These are phyloP conservation scores for Trichoderma asperelloides DNA, from an alignment of 495 filamentous ascomycete species.

Conservation along the genomic window DNA sequence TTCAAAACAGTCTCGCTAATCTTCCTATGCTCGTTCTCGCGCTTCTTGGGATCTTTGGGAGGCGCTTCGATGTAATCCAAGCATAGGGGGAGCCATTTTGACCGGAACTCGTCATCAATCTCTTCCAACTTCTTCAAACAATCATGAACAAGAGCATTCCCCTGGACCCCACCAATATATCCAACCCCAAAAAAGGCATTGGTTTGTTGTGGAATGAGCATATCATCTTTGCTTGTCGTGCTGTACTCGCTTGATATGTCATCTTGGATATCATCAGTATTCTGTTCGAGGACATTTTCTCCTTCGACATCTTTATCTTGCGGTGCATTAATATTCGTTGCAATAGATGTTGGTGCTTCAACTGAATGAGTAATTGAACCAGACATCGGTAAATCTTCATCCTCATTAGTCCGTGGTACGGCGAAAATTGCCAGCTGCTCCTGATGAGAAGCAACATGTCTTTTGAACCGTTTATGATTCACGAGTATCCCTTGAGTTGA, in stretches of 20 bases:
- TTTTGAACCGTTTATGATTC: constrained; percentile 12
- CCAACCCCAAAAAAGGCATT: too few relatives aligned
- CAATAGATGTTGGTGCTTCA: too few relatives aligned
- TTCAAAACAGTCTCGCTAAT: constrained; percentile 75
- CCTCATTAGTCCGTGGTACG: constrained; percentile 1
- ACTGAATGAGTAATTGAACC: too few relatives aligned
- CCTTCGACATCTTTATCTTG: too few relatives aligned
- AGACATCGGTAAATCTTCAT: background rate
- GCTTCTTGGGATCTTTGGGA: constrained; percentile 61
- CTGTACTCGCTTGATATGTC: too few relatives aligned
- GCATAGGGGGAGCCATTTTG: constrained; percentile 57
- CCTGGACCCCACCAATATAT: too few relatives aligned
- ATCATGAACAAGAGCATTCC: too few relatives aligned
- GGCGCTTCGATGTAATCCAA: constrained; percentile 53
- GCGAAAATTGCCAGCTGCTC: constrained; percentile 17
- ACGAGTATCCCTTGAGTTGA: background rate
- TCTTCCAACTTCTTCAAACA: constrained; percentile 27
- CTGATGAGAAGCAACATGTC: constrained; percentile 15
- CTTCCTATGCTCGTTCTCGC: constrained; percentile 68
- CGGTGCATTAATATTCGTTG: too few relatives aligned
- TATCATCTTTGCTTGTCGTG: too few relatives aligned
- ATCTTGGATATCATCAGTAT: too few relatives aligned
- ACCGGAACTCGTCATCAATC: constrained; percentile 55
- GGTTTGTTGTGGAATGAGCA: too few relatives aligned
- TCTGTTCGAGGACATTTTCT: too few relatives aligned